Percentiles rank a stretch among this genome's conserved stretches.
phyloP scores from a whole-genome alignment of 768 basidiomycete species.

The Scleroderma citrinum region DNA sequence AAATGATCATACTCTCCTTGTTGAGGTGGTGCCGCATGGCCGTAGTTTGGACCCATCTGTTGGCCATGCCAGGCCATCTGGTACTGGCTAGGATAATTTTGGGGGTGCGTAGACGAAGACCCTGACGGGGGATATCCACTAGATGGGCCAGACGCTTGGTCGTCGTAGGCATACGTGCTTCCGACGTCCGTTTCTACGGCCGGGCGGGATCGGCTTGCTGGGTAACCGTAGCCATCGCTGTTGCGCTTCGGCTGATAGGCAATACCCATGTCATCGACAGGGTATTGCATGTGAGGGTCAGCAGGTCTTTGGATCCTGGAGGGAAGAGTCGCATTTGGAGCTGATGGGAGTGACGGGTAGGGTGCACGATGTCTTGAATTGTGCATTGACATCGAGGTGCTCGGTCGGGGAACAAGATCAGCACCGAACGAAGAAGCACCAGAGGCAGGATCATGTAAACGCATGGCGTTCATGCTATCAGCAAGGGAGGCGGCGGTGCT shows the following conservation, averaged over 20 bases:
- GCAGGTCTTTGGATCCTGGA: conserved; percentile 14
- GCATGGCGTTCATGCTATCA: conserved; percentile 50
- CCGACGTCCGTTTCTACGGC: conserved; percentile 32
- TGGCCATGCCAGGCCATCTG: conserved; percentile 26
- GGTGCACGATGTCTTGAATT: conserved; percentile 25
- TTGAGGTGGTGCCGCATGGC: conserved; percentile 18
- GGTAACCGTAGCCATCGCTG: conserved; percentile 23
- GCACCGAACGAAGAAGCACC: conserved; percentile 21
- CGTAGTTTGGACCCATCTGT: conserved; percentile 17
- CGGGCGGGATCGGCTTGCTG: conserved; percentile 15
- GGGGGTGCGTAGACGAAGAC: conserved; percentile 12
- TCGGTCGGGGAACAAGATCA: conserved; percentile 50
- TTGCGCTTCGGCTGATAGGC: conserved; percentile 15
- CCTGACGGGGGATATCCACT: conserved; percentile 28
- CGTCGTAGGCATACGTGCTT: conserved; percentile 36
- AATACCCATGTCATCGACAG: conserved; percentile 27
- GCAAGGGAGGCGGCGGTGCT: conserved; percentile 40
- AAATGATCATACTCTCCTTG: conserved; percentile 49
- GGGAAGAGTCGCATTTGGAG: conserved; percentile 19
- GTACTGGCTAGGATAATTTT: conserved; percentile 13
- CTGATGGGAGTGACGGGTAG: conserved; percentile 35
- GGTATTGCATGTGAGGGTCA: conserved; percentile 25
- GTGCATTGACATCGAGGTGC: conserved; percentile 53
- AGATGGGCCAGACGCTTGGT: conserved; percentile 21
- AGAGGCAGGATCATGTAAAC: conserved; percentile 38